Evolutionary conservation across 1,284 basidiomycete genomes (phyloP).

Genomic region (Puccinia coronata): DNA sequence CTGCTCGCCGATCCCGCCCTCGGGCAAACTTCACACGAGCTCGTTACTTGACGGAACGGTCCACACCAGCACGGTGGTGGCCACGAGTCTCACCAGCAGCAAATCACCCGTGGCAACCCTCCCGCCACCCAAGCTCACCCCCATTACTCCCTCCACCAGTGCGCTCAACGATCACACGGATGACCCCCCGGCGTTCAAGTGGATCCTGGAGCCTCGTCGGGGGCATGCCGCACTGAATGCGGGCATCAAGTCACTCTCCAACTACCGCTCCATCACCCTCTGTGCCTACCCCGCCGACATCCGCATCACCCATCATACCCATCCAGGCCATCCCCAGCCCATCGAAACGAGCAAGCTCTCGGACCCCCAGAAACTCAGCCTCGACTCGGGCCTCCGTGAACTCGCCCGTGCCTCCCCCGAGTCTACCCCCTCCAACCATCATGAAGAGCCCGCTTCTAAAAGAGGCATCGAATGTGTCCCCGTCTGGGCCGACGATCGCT

Average conservation of each 20-base stretch:
- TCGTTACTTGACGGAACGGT: slow-evolving; percentile 22
- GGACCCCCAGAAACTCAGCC: slow-evolving; percentile 68
- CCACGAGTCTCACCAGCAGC: not conserved
- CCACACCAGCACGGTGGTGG: not conserved
- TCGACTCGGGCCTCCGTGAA: slow-evolving; percentile 58
- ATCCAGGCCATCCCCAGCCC: slow-evolving; percentile 28
- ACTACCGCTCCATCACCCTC: slow-evolving; percentile 83
- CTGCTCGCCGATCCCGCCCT: not conserved
- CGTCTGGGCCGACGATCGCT: slow-evolving; percentile 86
- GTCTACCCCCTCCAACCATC: slow-evolving; percentile 62
- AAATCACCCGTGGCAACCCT: not conserved
- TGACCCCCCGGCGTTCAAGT: slow-evolving; percentile 60
- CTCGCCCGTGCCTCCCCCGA: slow-evolving; percentile 52
- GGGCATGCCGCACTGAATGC: slow-evolving; percentile 95
- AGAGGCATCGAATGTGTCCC: slow-evolving; percentile 70
- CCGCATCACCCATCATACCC: slow-evolving; percentile 59
- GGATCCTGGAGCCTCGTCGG: slow-evolving; percentile 78
- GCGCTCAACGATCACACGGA: not conserved
- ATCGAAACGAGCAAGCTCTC: slow-evolving; percentile 53
- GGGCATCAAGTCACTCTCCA: slow-evolving; percentile 80
- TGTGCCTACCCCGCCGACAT: slow-evolving; percentile 94
- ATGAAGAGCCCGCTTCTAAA: slow-evolving; percentile 62
- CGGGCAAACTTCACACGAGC: not conserved
- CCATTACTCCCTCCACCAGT: not conserved
- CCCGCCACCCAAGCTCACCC: not conserved